A percentile compares a stretch with the other conserved stretches of the same genome.
Conservation (phyloP, 306 rosid species). For the Malus orientalis region DNA sequence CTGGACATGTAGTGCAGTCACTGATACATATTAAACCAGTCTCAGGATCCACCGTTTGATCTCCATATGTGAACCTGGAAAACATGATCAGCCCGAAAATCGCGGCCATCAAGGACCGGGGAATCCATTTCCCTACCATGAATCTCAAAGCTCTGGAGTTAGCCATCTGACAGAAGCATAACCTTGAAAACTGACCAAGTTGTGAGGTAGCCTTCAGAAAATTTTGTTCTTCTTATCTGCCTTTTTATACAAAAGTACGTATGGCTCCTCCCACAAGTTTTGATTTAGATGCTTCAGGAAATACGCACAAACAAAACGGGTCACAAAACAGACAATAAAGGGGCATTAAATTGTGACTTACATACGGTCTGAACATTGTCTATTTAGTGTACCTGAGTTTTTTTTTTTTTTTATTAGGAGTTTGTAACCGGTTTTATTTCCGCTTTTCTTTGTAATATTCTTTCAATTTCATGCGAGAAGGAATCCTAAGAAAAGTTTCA, state of each 20-base stretch:
- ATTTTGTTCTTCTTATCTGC: constrained; percentile 7
- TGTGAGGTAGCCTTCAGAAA: neutral
- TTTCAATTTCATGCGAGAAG: constrained; percentile 15
- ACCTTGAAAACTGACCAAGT: neutral
- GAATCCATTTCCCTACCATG: constrained; percentile 5
- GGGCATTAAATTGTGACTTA: neutral
- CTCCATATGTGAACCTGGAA: constrained; percentile 18
- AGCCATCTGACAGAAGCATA: constrained; percentile 23
- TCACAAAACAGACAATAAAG: neutral
- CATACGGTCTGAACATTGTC: neutral
- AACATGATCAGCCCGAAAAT: constrained; percentile 30
- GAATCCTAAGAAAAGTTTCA: constrained; percentile 10
- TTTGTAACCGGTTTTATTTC: neutral
- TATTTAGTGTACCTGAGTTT: too few species aligned
- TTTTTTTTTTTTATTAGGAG: neutral
- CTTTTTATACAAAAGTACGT: constrained; percentile 8
- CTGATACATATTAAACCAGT: constrained; percentile 48
- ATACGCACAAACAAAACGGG: neutral
- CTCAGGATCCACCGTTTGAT: constrained; percentile 24
- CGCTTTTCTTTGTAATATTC: neutral
- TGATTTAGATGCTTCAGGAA: constrained; percentile 34
- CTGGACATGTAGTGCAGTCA: constrained; percentile 70
- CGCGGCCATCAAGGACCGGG: constrained; percentile 24
- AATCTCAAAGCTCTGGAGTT: constrained; percentile 7
- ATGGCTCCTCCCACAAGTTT: constrained; percentile 27